These are phyloP conservation scores for Mycena pura DNA, from an alignment of 768 basidiomycete genomes.

Conservation along the genomic window DNA sequence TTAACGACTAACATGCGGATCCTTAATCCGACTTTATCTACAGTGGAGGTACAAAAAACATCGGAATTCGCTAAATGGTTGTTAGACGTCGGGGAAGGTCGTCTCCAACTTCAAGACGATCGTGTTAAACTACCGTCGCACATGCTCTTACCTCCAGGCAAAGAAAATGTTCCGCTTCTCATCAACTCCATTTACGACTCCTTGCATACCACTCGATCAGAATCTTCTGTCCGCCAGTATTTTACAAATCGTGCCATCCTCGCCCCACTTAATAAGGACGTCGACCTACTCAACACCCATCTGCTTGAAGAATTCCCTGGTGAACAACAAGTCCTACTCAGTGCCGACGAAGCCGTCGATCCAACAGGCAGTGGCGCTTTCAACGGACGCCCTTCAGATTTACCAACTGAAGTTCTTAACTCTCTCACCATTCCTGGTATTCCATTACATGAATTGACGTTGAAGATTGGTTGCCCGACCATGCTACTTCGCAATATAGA, in stretches of 20 bases:
- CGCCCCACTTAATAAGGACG: not conserved
- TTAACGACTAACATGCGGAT: conserved; percentile 5
- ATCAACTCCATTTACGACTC: too few relatives aligned
- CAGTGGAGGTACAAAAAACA: not conserved
- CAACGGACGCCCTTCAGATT: not conserved
- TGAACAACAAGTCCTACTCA: conserved; percentile 1
- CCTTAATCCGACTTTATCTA: too few relatives aligned
- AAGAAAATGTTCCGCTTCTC: not conserved
- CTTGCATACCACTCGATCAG: too few relatives aligned
- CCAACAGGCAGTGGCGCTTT: not conserved
- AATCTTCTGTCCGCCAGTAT: too few relatives aligned
- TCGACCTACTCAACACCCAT: not conserved
- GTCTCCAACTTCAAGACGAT: not conserved
- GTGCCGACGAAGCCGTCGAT: not conserved
- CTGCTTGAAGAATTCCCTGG: not conserved
- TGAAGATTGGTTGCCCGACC: not conserved
- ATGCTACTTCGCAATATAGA: not conserved
- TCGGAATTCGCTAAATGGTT: conserved; percentile 6
- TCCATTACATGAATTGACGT: not conserved
- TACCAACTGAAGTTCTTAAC: not conserved
- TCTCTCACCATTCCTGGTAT: not conserved
- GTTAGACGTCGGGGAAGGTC: conserved; percentile 4
- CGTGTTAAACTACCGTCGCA: not conserved
- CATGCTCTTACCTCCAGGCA: not conserved
- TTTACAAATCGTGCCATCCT: not conserved